These are phyloP conservation scores for Penicillium coprophilum DNA, from an alignment of 495 filamentous ascomycete species.

Conservation along the genomic window DNA sequence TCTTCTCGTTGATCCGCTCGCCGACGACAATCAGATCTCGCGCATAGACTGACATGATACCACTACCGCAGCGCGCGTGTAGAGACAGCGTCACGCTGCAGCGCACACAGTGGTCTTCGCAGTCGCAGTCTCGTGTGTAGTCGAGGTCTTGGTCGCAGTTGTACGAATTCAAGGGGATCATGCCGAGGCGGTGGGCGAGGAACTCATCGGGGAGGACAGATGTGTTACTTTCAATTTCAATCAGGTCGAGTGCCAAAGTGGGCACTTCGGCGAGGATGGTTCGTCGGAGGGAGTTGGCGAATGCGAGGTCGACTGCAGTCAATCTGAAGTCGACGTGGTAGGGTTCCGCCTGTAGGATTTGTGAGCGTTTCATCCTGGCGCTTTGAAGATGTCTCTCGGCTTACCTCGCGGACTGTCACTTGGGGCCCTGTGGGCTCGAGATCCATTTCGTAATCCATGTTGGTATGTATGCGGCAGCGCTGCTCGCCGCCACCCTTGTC, in stretches of 20 bases:
- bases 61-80: slow-evolving; percentile 77
- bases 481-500: slow-evolving; percentile 25
- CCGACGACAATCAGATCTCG: slow-evolving; percentile 72
- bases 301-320: slow-evolving; percentile 74
- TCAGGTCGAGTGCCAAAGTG: slow-evolving; percentile 90
- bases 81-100: slow-evolving; percentile 83
- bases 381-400: neutral
- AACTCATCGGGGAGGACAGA: slow-evolving; percentile 95
- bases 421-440: slow-evolving; percentile 64
- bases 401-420: slow-evolving; percentile 70
- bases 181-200: slow-evolving; percentile 86
- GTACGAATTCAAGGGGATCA: slow-evolving; percentile 83
- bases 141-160: slow-evolving; percentile 77
- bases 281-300: slow-evolving; percentile 93
- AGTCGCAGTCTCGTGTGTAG: slow-evolving; percentile 95
- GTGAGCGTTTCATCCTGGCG: neutral
- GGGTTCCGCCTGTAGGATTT: slow-evolving; percentile 57
- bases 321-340: slow-evolving; percentile 80
- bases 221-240: slow-evolving; percentile 90
- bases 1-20: slow-evolving; percentile 62
- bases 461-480: slow-evolving; percentile 30
- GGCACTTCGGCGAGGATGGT: slow-evolving; percentile 92
- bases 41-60: slow-evolving; percentile 87
- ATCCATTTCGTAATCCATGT: slow-evolving; percentile 71
- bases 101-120: slow-evolving; percentile 85